A percentile compares a stretch with the other conserved stretches of the same genome.
Conservation (phyloP, 768 basidiomycete species). For the Termitomyces sp. region DNA sequence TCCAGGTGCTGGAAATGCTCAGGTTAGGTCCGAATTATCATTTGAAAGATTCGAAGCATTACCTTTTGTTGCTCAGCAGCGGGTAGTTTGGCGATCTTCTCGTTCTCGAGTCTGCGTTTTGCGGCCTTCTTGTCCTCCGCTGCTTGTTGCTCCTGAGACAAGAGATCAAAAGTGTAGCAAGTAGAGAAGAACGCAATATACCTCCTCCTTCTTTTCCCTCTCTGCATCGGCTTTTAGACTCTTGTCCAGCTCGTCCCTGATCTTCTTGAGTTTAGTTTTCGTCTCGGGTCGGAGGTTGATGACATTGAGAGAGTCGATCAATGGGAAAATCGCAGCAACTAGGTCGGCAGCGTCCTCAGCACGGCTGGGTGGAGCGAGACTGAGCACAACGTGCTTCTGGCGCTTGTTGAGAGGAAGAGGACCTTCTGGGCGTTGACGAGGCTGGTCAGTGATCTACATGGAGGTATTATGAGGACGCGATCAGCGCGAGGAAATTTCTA, state of each 20-base stretch:
- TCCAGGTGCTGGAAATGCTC: slow-evolving; percentile 50
- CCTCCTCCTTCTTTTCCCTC: slow-evolving; percentile 72
- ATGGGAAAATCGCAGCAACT: slow-evolving; percentile 65
- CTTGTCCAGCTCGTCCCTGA: slow-evolving; percentile 68
- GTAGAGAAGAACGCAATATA: slow-evolving; percentile 12
- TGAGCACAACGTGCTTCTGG: slow-evolving; percentile 75
- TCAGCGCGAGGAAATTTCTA: not conserved
- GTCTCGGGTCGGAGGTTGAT: slow-evolving; percentile 78
- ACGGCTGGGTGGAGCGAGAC: slow-evolving; percentile 52
- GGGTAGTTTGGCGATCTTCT: slow-evolving; percentile 67
- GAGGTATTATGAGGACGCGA: slow-evolving; percentile 4
- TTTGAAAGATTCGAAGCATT: not conserved
- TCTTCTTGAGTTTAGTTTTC: slow-evolving; percentile 68
- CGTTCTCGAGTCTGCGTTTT: slow-evolving; percentile 72
- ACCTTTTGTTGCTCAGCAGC: slow-evolving; percentile 85
- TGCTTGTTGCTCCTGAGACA: slow-evolving; percentile 34
- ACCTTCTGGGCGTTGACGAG: slow-evolving; percentile 59
- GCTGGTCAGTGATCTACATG: slow-evolving; percentile 77
- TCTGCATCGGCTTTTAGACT: slow-evolving; percentile 63
- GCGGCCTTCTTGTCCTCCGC: slow-evolving; percentile 69
- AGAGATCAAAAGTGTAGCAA: not conserved
- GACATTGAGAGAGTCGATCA: slow-evolving; percentile 66
- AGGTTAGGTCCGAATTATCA: not conserved
- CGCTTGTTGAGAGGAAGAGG: slow-evolving; percentile 48
- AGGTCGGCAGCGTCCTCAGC: slow-evolving; percentile 52